Evolutionary conservation across 2,329 filamentous ascomycete species (phyloP).

Genomic region (Nigrospora sphaerica): DNA sequence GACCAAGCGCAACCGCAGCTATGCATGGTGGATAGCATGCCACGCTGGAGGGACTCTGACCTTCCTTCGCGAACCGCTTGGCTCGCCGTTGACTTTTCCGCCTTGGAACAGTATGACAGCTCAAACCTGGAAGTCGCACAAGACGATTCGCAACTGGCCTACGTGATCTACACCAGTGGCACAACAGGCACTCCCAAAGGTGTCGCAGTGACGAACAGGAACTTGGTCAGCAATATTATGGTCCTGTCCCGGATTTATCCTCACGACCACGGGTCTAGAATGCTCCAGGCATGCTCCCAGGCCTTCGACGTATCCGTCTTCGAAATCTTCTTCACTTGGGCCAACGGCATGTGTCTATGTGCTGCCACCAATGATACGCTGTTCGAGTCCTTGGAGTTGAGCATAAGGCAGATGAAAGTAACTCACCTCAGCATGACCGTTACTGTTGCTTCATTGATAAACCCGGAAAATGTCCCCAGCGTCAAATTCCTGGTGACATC

Average conservation of each 20-base stretch:
- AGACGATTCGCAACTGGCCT: slow-evolving; percentile 51
- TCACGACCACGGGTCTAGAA: slow-evolving; percentile 38
- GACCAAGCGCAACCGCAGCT: slow-evolving; percentile 44
- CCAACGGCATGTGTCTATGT: slow-evolving; percentile 70
- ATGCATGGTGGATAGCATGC: slow-evolving; percentile 33
- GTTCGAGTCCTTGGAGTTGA: slow-evolving; percentile 63
- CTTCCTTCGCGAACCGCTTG: background rate
- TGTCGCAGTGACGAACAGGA: slow-evolving; percentile 68
- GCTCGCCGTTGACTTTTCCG: slow-evolving; percentile 25
- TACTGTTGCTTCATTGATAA: slow-evolving; percentile 71
- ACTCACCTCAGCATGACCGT: slow-evolving; percentile 84
- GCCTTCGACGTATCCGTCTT: slow-evolving; percentile 86
- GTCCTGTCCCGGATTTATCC: slow-evolving; percentile 63
- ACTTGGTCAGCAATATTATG: slow-evolving; percentile 69
- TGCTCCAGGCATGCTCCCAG: slow-evolving; percentile 78
- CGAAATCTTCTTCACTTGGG: slow-evolving; percentile 84
- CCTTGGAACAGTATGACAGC: slow-evolving; percentile 19
- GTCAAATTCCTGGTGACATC: slow-evolving; percentile 75
- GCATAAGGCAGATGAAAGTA: slow-evolving; percentile 55
- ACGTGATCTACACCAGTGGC: slow-evolving; percentile 78
- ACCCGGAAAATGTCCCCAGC: slow-evolving; percentile 58
- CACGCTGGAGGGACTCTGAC: slow-evolving; percentile 1
- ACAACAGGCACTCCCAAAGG: slow-evolving; percentile 78
- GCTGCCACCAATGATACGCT: slow-evolving; percentile 67
- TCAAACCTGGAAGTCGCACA: slow-evolving; percentile 29